Evolutionary conservation across 225 moss, liverwort and hornwort genomes (phyloP), one percentile per base, ranked within the genome.

Genomic region (Takakia lepidozioides): DNA sequence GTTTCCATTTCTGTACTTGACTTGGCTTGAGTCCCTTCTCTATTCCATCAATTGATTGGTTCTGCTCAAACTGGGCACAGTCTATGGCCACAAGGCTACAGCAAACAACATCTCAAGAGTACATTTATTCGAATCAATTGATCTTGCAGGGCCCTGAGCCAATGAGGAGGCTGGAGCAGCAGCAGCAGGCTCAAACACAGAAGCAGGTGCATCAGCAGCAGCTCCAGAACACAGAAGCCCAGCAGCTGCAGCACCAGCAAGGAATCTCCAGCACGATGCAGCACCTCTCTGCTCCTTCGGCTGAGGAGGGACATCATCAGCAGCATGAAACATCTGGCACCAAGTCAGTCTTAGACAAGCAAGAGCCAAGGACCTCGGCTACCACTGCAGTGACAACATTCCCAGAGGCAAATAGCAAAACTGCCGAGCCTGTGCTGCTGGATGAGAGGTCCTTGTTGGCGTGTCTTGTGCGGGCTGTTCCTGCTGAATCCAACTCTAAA

Each of bases 181-280:
- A 75, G 45, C 61, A 52, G 21, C 67, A 62, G 38, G 55, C 69
- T 74, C 80, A 78, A 64, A 66, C 44, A 61, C 77, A 70, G 37
- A 81, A 84, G 56, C 76, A 69, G 45, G 73, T 58, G 43, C 62
- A 67, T 32, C 70, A 64, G 29, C 68, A 72, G 65, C 73, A 70
- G 47, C 66, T 11, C 7, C 32, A 32, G n/a, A n/a, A 81, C 24
- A 62, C 79, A 36, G 82, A 84, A 44, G 70, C 84, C 28, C 88
- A 70, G 41, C 93, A 88, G 46, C 71, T 81, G 50, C 88, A 93
- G 67, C 93, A 93, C 76, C 93, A 88, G 60, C 88, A 85, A 64
- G 88, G 85, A 36, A 78, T 88, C 51, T 67, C 74, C 27, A 82
- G 57, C 60, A 77, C 78, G 55, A 78, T 93, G 75, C 85, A 72